Conservation (phyloP, 257 asterid genomes). For the Pogostemon cablin region DNA sequence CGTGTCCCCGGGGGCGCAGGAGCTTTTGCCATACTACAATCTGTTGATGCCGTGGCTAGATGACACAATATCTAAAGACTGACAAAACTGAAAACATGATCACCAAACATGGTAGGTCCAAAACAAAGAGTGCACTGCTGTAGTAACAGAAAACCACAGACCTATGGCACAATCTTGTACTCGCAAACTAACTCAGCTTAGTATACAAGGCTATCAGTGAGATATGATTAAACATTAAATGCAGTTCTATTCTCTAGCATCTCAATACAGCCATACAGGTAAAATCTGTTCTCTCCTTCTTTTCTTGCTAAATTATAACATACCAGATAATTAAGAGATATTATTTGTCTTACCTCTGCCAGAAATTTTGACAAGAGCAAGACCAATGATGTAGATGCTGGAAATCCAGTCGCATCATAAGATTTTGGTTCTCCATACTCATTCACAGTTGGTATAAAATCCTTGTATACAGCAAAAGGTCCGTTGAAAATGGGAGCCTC, state of each 20-base stretch:
- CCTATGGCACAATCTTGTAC: not conserved
- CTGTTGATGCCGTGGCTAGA: not conserved
- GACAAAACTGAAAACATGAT: not conserved
- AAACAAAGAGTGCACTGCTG: constrained; percentile 2
- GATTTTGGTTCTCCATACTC: constrained; percentile 78
- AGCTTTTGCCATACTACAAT: not conserved
- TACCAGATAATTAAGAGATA: not conserved
- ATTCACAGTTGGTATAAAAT: constrained; percentile 76
- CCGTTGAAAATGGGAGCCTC: constrained; percentile 84
- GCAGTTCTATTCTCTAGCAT: not conserved
- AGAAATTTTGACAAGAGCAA: constrained; percentile 70
- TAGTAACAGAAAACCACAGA: not conserved
- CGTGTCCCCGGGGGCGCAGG: no score
- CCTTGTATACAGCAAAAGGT: constrained; percentile 87
- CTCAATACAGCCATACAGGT: not conserved
- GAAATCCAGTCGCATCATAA: constrained; percentile 77
- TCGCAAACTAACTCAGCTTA: constrained; percentile 5
- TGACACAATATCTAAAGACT: not conserved
- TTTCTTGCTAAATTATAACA: constrained; percentile 1
- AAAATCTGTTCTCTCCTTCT: not conserved
- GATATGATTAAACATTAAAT: not conserved
- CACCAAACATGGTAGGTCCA: not conserved
- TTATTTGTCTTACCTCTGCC: constrained; percentile 55
- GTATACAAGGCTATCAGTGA: not conserved
- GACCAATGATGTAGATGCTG: constrained; percentile 77